phyloP scores from a whole-genome alignment of 1,284 basidiomycete genomes.

The Ceraceosorus guamensis region DNA sequence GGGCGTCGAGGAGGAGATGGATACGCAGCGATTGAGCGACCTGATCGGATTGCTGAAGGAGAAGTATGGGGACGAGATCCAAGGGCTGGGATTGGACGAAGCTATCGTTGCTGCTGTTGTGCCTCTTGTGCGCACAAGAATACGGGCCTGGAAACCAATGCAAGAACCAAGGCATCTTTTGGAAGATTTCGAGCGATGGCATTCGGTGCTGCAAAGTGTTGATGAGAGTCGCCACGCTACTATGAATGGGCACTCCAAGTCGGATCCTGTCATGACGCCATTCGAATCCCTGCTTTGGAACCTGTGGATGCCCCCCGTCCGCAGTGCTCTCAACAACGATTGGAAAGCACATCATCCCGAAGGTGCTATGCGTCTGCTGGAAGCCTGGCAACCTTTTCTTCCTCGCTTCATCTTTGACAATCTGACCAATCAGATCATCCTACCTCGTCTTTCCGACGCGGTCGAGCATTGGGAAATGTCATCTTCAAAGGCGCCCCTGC shows the following conservation, averaged over 20 bases:
- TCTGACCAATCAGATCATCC: constrained; percentile 83
- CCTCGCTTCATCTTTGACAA: constrained; percentile 90
- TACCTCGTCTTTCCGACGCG: constrained; percentile 80
- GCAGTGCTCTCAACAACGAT: constrained; percentile 69
- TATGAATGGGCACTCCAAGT: not conserved
- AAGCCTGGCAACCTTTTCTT: constrained; percentile 77
- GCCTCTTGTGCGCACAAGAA: constrained; percentile 63
- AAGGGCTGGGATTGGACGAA: constrained; percentile 58
- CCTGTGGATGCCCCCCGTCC: constrained; percentile 86
- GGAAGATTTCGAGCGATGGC: constrained; percentile 60
- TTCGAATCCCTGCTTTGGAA: constrained; percentile 92
- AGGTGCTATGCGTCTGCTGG: constrained; percentile 72
- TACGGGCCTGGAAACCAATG: constrained; percentile 66
- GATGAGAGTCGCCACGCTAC: constrained; percentile 45
- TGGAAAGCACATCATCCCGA: constrained; percentile 72
- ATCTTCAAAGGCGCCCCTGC: constrained; percentile 52
- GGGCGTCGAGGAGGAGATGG: not conserved
- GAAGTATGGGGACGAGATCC: constrained; percentile 12
- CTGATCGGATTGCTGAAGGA: constrained; percentile 10
- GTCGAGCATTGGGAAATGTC: constrained; percentile 63
- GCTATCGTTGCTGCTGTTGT: constrained; percentile 82
- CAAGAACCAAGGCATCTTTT: constrained; percentile 60
- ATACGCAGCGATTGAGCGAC: not conserved
- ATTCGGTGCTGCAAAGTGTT: constrained; percentile 56
- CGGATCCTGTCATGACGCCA: constrained; percentile 66